Evolutionary conservation across 176 grass and related monocot genomes (phyloP), one percentile per base, ranked within the genome.

Genomic region (Otatea glauca): DNA sequence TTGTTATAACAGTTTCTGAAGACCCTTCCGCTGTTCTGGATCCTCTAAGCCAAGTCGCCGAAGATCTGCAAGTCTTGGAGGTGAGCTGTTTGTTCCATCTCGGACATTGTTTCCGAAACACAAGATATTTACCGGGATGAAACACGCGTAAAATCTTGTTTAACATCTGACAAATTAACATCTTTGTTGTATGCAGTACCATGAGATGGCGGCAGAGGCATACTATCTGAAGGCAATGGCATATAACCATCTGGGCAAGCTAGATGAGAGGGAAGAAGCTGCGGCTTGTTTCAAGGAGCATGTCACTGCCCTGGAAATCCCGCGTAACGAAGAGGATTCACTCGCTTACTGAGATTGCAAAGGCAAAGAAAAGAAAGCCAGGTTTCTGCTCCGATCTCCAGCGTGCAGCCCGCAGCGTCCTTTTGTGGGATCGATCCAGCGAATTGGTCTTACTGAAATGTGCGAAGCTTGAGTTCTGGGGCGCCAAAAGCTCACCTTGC

Each of bases 61-160:
- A 99, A 89, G 91, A 99, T 51, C 77, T 99, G 48, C 80, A 91
- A 87, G 89, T 91, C 72, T 91, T 99, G 62, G 96, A 99, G 91
- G 96, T 99, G 83, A 87, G 83, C 83, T 78, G 72, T 18, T 13
- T 34, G 12, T 21, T 44, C 39, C 5, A 18, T 66, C 53, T 34
- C 5, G 37, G 69, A 35, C 65, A n/a, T 14, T 72, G 49, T 61
- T 15, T 35, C 43, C 48, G 4, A 68, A 43, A 37, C 45, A 35
- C n/a, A 4, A 44, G 80, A 70, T 58, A 60, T 65, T 65, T 34
- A 35, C 70, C 29, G 20, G 9, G 53, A 83, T 84, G 6, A 3
- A 44, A 49, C 77, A 9, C 12, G 32, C 18, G 4, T 65, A 51
- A 54, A 78, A 27, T 5, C 51, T 21, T 35, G 42, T 14, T 9